phyloP scores from a whole-genome alignment of 352 stramenopile species.

The Globisporangium radiosum region DNA sequence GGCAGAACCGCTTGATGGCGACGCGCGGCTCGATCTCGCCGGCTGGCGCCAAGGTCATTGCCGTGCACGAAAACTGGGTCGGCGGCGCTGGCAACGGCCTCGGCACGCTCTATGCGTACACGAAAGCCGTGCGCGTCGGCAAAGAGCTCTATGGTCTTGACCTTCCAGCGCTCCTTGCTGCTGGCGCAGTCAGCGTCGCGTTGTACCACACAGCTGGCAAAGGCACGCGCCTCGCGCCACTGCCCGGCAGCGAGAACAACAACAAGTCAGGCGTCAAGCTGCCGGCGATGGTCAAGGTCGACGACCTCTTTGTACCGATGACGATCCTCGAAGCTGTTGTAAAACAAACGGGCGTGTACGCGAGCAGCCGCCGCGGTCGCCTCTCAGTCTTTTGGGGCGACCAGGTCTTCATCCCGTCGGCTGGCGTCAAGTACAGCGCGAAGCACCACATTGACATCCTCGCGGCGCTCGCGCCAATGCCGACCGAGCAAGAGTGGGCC shows the following conservation, averaged over 20 bases:
- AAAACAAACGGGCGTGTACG: slow-evolving; percentile 98
- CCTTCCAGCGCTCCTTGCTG: slow-evolving; percentile 71
- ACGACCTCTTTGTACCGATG: slow-evolving; percentile 87
- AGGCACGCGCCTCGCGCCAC: slow-evolving; percentile 93
- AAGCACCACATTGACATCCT: slow-evolving; percentile 97
- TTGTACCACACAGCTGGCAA: slow-evolving; percentile 98
- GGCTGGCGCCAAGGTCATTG: slow-evolving; percentile 89
- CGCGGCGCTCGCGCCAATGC: slow-evolving; percentile 92
- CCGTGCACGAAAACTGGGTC: slow-evolving; percentile 95
- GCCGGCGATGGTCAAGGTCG: slow-evolving; percentile 88
- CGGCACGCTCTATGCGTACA: slow-evolving; percentile 94
- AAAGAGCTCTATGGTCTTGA: slow-evolving; percentile 86
- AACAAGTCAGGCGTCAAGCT: slow-evolving; percentile 99
- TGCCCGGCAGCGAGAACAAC: slow-evolving; percentile 97
- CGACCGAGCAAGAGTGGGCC: slow-evolving; percentile 90
- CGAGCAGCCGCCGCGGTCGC: slow-evolving; percentile 89
- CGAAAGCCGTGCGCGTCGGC: slow-evolving; percentile 88
- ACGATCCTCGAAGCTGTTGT: slow-evolving; percentile 97
- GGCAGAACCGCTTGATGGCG: slow-evolving; percentile 92
- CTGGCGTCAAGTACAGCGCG: slow-evolving; percentile 88
- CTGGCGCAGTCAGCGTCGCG: slow-evolving; percentile 84
- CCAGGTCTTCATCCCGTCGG: slow-evolving; percentile 97
- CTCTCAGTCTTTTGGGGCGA: slow-evolving; percentile 98
- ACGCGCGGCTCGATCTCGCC: slow-evolving; percentile 79
- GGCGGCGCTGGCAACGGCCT: slow-evolving; percentile 95